Evolutionary conservation across 169 alveolate species (phyloP).

Genomic region (Plasmodium knowlesi): DNA sequence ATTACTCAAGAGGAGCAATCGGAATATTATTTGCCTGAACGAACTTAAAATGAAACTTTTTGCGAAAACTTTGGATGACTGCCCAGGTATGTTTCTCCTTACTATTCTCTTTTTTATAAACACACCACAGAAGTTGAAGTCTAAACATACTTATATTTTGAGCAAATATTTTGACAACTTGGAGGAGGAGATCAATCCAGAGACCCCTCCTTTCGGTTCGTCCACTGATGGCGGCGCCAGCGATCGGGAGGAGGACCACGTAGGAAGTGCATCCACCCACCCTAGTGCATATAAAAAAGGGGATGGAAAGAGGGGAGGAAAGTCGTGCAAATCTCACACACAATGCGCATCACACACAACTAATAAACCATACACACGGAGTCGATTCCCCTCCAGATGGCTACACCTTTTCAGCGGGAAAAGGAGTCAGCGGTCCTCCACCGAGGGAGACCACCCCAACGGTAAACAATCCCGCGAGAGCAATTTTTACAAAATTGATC

Average conservation of each 20-base stretch:
- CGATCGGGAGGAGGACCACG: neutral
- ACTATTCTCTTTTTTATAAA: conserved; percentile 49
- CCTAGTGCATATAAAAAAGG: neutral
- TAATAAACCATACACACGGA: neutral
- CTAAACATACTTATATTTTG: conserved; percentile 10
- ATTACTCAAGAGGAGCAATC: conserved; percentile 7
- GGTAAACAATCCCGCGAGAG: neutral
- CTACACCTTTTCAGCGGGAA: neutral
- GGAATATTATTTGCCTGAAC: conserved; percentile 47
- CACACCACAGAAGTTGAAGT: conserved; percentile 29
- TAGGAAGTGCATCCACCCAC: neutral
- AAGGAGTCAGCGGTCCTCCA: neutral
- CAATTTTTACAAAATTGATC: neutral
- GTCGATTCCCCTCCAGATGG: neutral
- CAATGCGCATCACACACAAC: neutral
- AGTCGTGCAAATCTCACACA: neutral
- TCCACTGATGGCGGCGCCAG: neutral
- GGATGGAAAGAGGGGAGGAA: neutral
- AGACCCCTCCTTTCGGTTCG: neutral
- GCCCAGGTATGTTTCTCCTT: conserved; percentile 68
- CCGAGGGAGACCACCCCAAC: neutral
- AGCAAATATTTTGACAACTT: conserved; percentile 33
- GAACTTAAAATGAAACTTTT: conserved; percentile 69
- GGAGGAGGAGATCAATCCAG: neutral
- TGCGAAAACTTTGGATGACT: conserved; percentile 69